Percentiles rank a stretch among this genome's conserved stretches.
These are phyloP conservation scores for Starmerella tilneyi DNA, from an alignment of 805 yeast species.

Conservation along the genomic window DNA sequence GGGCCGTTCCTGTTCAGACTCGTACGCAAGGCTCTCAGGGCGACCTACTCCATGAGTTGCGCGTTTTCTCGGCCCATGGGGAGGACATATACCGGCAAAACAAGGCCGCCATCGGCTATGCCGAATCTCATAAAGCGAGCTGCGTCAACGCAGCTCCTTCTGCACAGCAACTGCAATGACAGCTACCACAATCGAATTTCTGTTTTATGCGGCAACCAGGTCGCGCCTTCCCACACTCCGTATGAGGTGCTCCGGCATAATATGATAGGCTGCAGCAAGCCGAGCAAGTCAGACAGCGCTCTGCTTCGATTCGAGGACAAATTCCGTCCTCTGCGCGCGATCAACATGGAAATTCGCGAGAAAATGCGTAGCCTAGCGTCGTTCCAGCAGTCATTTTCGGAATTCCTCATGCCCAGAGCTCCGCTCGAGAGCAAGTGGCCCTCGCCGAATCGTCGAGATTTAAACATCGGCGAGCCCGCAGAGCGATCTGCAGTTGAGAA, in stretches of 20 bases:
- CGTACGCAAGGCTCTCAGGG: neutral
- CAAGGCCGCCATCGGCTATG: neutral
- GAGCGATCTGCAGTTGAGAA: neutral
- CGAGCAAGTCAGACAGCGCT: neutral
- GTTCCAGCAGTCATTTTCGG: neutral
- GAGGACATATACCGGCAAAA: neutral
- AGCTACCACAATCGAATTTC: neutral
- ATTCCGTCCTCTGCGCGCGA: neutral
- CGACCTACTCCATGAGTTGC: too few species aligned
- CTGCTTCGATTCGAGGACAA: neutral
- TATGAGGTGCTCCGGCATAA: neutral
- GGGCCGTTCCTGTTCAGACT: neutral
- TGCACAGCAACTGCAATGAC: neutral
- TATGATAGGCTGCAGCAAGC: neutral
- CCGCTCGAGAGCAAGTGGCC: too few species aligned
- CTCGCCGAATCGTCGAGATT: neutral
- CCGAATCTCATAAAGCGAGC: conserved; percentile 1
- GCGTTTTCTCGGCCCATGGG: too few species aligned
- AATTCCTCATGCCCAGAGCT: neutral
- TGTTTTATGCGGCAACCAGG: neutral
- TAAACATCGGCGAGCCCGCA: neutral
- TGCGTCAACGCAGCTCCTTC: neutral
- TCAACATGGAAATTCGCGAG: neutral
- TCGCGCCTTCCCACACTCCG: neutral
- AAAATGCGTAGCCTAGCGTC: neutral